Conservation (phyloP, 805 yeast genomes). For the Candida orba region DNA sequence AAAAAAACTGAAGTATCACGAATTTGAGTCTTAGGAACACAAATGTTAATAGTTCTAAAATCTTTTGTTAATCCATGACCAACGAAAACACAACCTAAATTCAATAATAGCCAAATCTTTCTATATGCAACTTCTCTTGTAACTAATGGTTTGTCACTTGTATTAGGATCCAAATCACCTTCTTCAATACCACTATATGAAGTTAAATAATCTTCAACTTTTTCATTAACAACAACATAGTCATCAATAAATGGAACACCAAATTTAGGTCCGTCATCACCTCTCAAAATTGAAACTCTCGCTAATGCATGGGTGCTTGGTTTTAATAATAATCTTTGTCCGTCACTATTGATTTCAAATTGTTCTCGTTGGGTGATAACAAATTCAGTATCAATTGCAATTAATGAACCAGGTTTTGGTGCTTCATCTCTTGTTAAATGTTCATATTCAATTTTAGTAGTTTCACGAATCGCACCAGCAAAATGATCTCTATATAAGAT, state of each 20-base stretch:
- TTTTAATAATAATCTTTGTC: slow-evolving; percentile 57
- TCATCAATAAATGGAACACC: slow-evolving; percentile 90
- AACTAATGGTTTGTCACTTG: slow-evolving; percentile 64
- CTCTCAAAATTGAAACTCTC: slow-evolving; percentile 78
- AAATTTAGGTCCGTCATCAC: slow-evolving; percentile 53
- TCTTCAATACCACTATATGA: slow-evolving; percentile 89
- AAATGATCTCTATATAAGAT: slow-evolving; percentile 71
- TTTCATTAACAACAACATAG: slow-evolving; percentile 67
- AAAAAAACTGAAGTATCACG: slow-evolving; percentile 82
- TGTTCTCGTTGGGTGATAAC: slow-evolving; percentile 75
- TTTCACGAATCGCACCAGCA: slow-evolving; percentile 57
- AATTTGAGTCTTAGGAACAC: slow-evolving; percentile 79
- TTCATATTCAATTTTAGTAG: slow-evolving; percentile 54
- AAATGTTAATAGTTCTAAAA: slow-evolving; percentile 86
- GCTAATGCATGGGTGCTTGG: slow-evolving; percentile 80
- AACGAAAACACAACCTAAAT: slow-evolving; percentile 84
- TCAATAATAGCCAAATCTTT: slow-evolving; percentile 81
- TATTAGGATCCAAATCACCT: slow-evolving; percentile 74
- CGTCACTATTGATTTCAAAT: slow-evolving; percentile 68
- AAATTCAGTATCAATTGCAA: slow-evolving; percentile 97
- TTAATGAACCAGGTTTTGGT: slow-evolving; percentile 65
- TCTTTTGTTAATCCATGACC: slow-evolving; percentile 93
- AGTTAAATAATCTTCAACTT: slow-evolving; percentile 80
- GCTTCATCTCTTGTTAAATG: slow-evolving; percentile 63
- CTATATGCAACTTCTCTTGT: slow-evolving; percentile 79